Evolutionary conservation across 139 green algal species (phyloP).

Genomic region (Coelastrella sp.): DNA sequence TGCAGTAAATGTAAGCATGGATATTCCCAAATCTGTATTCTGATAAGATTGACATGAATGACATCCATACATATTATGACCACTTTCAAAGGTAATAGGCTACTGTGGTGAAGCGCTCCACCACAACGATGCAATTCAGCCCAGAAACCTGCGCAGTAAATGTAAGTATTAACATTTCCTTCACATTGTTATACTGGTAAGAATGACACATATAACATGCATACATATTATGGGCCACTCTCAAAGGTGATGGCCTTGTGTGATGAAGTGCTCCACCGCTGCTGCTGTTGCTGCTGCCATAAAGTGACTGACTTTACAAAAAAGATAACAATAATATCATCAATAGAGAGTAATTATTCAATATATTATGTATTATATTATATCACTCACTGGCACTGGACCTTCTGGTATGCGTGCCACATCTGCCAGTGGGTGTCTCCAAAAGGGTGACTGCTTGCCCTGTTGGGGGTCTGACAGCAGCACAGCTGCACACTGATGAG

Average conservation of each 20-base stretch:
- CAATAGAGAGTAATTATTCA: no score
- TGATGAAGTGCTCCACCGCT: not conserved
- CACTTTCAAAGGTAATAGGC: not conserved
- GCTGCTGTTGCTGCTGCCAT: not conserved
- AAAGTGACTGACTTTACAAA: no score
- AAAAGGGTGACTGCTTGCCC: not conserved
- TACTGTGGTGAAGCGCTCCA: not conserved
- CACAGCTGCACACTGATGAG: not conserved
- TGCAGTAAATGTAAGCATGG: not conserved
- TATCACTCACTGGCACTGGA: constrained; percentile 25
- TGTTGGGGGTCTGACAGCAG: not conserved
- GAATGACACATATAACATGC: not conserved
- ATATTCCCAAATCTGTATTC: not conserved
- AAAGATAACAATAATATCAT: not conserved
- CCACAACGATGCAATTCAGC: no score
- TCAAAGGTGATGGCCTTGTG: not conserved
- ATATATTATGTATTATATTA: no score
- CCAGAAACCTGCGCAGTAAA: no score
- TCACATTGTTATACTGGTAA: no score
- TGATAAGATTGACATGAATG: not conserved
- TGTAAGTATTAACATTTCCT: no score
- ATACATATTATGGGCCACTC: not conserved
- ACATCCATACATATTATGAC: not conserved
- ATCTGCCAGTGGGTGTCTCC: constrained; percentile 3
- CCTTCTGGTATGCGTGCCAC: not conserved